Base-by-base conservation (phyloP, 2,329 filamentous ascomycete species). In the Arachnomyces sp. region DNA sequence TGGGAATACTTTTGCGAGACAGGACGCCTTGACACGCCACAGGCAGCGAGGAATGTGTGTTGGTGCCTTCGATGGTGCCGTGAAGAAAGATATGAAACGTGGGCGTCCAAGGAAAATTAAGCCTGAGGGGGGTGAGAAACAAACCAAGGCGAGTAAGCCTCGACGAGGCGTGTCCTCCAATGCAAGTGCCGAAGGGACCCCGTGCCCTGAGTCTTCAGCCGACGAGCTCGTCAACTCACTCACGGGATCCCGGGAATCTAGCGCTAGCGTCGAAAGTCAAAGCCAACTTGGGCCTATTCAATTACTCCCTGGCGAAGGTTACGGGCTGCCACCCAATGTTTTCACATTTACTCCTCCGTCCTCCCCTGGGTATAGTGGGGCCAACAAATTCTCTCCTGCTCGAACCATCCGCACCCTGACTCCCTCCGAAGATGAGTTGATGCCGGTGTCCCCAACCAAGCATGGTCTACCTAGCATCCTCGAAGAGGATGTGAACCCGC, bases 31-130 rank as follows among this genome's bases (percentile, higher is more conserved):
- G 39, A 96, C 92, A 15, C 79, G 92, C 41, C 92, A 98, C 60
- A 80, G 89, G 39, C 92, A 96, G 63, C 81, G 92, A 31, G 92
- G 90, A 40, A 94, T 95, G 85, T 98, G 92, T 63, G 82, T 92
- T 42, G 92, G 92, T 41, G 90, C 88, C 4, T 93, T 96, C 53
- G 87, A 94, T 48, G 89, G 89, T 30, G 73, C 79, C 36, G 74
- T 81, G 18, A 76, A 78, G 57, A 80, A 81, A 59, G 73, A 75
- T 28, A 74, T 74, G 29, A 83, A 83, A 63, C 77, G 82, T 44
- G 79, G 79, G 36, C 67, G 78, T 32, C 78, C 78, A 14, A 76
- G 75, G 64, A 82, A 81, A 62, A 67, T 72, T 43, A 65, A 76
- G 20, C 77, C 76, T 7, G 75, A 78, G 41, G 67, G 75, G 58